A percentile compares a stretch with the other conserved stretches of the same genome.
Evolutionary conservation across 2,329 filamentous ascomycete genomes (phyloP).

Genomic region (Stagonosporopsis tanaceti): DNA sequence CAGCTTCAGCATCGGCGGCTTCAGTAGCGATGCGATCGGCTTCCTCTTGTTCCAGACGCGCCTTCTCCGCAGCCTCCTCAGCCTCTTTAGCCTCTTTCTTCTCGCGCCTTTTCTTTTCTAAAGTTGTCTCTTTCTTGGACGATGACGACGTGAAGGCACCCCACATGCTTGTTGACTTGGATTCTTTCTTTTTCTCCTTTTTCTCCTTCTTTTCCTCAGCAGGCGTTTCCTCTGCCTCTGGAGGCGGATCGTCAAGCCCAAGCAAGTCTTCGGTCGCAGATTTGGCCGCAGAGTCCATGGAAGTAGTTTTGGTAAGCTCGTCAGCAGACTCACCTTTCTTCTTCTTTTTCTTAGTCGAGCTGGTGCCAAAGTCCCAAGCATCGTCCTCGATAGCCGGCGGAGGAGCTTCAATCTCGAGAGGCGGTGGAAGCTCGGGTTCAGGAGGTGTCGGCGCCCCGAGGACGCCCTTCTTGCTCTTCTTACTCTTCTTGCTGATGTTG

Average conservation of each 20-base stretch:
- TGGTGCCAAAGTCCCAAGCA: slow-evolving; percentile 33
- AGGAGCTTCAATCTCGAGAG: slow-evolving; percentile 61
- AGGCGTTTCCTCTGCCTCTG: slow-evolving; percentile 23
- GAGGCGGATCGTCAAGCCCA: slow-evolving; percentile 40
- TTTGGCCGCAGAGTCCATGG: slow-evolving; percentile 40
- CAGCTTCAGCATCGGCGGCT: slow-evolving; percentile 40
- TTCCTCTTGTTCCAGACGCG: slow-evolving; percentile 50
- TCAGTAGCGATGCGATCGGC: slow-evolving; percentile 48
- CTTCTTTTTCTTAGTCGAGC: slow-evolving; percentile 46
- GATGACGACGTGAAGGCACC: slow-evolving; percentile 24
- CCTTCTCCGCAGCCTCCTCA: slow-evolving; percentile 38
- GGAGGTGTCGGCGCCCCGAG: slow-evolving; percentile 59
- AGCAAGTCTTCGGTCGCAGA: slow-evolving; percentile 48
- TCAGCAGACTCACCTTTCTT: slow-evolving; percentile 42
- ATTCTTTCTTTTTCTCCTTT: slow-evolving; percentile 37
- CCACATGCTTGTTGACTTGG: slow-evolving; percentile 36
- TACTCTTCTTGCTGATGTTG: slow-evolving; percentile 60
- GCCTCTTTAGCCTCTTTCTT: slow-evolving; percentile 48
- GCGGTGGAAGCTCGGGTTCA: slow-evolving; percentile 51
- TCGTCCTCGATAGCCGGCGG: slow-evolving; percentile 49
- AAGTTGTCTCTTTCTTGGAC: slow-evolving; percentile 45
- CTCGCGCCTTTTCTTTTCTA: slow-evolving; percentile 43
- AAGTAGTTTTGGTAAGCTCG: slow-evolving; percentile 41
- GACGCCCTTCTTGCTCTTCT: slow-evolving; percentile 64
- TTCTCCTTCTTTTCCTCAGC: slow-evolving; percentile 39